A percentile compares a stretch with the other conserved stretches of the same genome.
Conservation (phyloP, 2,329 filamentous ascomycete genomes). For the Stagonosporopsis cucurbitacearum region DNA sequence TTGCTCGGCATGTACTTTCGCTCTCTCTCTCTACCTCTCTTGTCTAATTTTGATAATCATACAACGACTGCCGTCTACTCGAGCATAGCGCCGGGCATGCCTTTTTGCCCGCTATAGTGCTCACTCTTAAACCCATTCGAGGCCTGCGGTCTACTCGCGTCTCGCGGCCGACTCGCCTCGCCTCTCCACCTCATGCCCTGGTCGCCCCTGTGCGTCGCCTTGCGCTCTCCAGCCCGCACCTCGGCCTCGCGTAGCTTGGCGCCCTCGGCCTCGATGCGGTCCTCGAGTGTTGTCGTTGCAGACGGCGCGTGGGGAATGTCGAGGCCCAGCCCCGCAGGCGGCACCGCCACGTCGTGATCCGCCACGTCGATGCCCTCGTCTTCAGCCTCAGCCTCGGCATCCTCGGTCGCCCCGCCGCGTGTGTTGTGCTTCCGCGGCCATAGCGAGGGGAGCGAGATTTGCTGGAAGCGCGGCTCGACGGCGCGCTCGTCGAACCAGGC, state of each 20-base stretch:
- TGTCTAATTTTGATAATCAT: too few relatives aligned
- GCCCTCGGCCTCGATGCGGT: slow-evolving; percentile 41
- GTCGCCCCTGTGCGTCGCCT: neutral
- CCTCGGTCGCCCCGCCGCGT: slow-evolving; percentile 68
- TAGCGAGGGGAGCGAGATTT: slow-evolving; percentile 80
- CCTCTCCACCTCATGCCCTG: slow-evolving; percentile 41
- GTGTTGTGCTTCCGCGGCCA: slow-evolving; percentile 89
- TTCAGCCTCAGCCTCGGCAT: slow-evolving; percentile 26
- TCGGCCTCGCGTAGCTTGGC: slow-evolving; percentile 48
- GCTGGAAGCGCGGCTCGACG: slow-evolving; percentile 85
- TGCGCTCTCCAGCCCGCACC: slow-evolving; percentile 40
- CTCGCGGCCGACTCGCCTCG: slow-evolving; percentile 10
- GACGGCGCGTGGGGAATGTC: neutral
- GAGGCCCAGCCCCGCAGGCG: neutral
- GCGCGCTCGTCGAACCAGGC: slow-evolving; percentile 88
- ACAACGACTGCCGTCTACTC: slow-evolving; percentile 15
- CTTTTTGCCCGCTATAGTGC: slow-evolving; percentile 31
- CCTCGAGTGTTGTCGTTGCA: slow-evolving; percentile 2
- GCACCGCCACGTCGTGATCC: slow-evolving; percentile 19
- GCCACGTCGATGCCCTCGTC: slow-evolving; percentile 22
- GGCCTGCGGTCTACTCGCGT: slow-evolving; percentile 20
- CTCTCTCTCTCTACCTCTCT: too few relatives aligned
- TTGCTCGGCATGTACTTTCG: neutral
- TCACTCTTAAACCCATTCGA: slow-evolving; percentile 23
- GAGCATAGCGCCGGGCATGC: slow-evolving; percentile 44